Evolutionary conservation across 1,284 basidiomycete species (phyloP).

Genomic region (Leccinum solheimii): DNA sequence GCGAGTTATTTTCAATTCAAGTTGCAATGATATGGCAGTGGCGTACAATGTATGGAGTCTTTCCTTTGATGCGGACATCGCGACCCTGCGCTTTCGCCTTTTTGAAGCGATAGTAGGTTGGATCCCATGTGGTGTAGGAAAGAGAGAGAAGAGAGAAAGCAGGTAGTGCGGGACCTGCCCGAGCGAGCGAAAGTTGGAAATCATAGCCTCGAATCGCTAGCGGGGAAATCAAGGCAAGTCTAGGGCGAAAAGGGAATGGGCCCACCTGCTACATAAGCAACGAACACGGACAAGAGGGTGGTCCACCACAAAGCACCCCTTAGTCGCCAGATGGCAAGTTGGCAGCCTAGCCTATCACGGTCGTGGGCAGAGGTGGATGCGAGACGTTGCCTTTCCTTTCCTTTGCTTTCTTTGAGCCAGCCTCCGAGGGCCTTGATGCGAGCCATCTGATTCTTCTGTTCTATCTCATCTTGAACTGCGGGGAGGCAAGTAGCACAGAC

Average conservation of each 20-base stretch:
- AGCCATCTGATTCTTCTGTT: constrained; percentile 76
- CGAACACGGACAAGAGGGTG: constrained; percentile 46
- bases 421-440: constrained; percentile 74
- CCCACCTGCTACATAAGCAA: constrained; percentile 45
- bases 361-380: constrained; percentile 42
- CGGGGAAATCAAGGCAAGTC: constrained; percentile 10
- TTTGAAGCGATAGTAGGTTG: constrained; percentile 62
- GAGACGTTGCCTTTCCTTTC: constrained; percentile 52
- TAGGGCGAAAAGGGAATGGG: constrained; percentile 25
- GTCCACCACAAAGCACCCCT: constrained; percentile 62
- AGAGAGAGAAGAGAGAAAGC: constrained; percentile 54
- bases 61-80: constrained; percentile 63
- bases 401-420: constrained; percentile 63
- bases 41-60: constrained; percentile 61
- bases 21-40: neutral
- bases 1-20: constrained; percentile 3
- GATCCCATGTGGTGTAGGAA: constrained; percentile 76
- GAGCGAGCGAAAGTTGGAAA: constrained; percentile 25
- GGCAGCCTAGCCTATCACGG: constrained; percentile 42
- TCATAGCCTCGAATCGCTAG: constrained; percentile 26
- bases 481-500: constrained; percentile 77
- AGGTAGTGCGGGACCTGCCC: constrained; percentile 40
- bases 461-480: constrained; percentile 78
- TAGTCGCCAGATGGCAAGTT: constrained; percentile 59
- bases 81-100: constrained; percentile 66